Conservation (phyloP, 1,139 yeast genomes). For the Suhomyces atakaporum region DNA sequence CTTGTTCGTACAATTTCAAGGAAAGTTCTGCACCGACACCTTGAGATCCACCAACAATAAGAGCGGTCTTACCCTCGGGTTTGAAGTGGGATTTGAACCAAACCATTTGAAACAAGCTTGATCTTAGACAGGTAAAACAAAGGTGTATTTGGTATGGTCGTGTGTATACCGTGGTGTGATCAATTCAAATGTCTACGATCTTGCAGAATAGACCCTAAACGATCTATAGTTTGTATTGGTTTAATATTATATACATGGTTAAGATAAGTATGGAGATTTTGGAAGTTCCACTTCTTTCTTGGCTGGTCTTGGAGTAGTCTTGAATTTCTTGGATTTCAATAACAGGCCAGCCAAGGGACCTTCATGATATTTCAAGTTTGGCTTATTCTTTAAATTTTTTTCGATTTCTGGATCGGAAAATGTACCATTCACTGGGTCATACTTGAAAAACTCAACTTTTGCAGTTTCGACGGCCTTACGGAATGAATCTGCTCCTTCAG, state of each 20-base stretch:
- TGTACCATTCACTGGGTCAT: conserved; percentile 26
- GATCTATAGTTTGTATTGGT: no score
- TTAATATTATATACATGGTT: conserved; percentile 13
- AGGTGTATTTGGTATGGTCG: background rate
- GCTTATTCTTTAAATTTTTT: conserved; percentile 36
- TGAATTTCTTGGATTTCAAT: conserved; percentile 38
- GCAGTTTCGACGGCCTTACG: conserved; percentile 64
- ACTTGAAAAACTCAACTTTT: conserved; percentile 41
- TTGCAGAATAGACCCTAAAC: no score
- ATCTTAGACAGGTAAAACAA: background rate
- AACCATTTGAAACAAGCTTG: no score
- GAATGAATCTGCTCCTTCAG: conserved; percentile 56
- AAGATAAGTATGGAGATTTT: conserved; percentile 37
- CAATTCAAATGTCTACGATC: background rate
- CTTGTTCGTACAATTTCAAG: conserved; percentile 50
- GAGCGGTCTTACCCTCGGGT: conserved; percentile 55
- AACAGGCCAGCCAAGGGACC: conserved; percentile 29
- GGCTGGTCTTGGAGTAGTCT: conserved; percentile 34
- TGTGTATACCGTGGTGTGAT: background rate
- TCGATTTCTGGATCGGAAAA: conserved; percentile 26
- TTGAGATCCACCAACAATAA: conserved; percentile 94
- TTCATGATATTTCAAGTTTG: conserved; percentile 32
- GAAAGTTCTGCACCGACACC: conserved; percentile 90
- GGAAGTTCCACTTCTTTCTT: conserved; percentile 28
- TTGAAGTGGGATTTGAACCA: conserved; percentile 30